Evolutionary conservation across 1,139 yeast species (phyloP).

Genomic region (Yamadazyma pseudoaaseri): DNA sequence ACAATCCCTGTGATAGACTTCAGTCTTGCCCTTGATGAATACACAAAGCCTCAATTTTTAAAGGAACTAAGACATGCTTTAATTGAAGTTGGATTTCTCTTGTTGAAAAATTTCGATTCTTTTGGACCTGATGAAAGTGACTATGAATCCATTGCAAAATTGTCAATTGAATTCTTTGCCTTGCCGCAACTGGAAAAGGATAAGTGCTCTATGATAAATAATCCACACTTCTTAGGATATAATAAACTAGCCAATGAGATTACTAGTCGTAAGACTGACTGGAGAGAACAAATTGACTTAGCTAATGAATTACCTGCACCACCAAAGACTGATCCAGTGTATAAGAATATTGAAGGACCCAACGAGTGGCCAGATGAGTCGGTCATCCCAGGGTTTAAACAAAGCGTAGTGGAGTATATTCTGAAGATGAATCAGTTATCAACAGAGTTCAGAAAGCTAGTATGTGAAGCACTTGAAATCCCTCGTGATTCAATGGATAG

Average conservation of each 20-base stretch:
- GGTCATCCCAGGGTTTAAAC: slow-evolving; percentile 50
- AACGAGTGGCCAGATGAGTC: slow-evolving; percentile 56
- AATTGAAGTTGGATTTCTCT: slow-evolving; percentile 61
- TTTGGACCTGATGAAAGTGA: slow-evolving; percentile 34
- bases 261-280: slow-evolving; percentile 57
- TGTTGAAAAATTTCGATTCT: slow-evolving; percentile 44
- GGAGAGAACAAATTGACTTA: slow-evolving; percentile 69
- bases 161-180: slow-evolving; percentile 50
- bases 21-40: slow-evolving; percentile 20
- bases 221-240: slow-evolving; percentile 69
- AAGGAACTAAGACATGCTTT: slow-evolving; percentile 50
- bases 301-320: slow-evolving; percentile 61
- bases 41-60: slow-evolving; percentile 46
- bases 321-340: slow-evolving; percentile 43
- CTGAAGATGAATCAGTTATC: slow-evolving; percentile 48
- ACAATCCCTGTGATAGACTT: slow-evolving; percentile 39
- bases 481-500: slow-evolving; percentile 42
- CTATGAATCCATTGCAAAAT: slow-evolving; percentile 38
- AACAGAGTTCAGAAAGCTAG: slow-evolving; percentile 40
- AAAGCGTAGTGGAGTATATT: slow-evolving; percentile 45
- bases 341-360: slow-evolving; percentile 64
- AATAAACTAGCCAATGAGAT: slow-evolving; percentile 65
- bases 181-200: slow-evolving; percentile 53
- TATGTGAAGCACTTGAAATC: slow-evolving; percentile 56
- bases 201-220: slow-evolving; percentile 57